Percentiles rank a stretch among this genome's conserved stretches.
Evolutionary conservation across 1,139 yeast genomes (phyloP).

Genomic region (Kodamaea sp.): DNA sequence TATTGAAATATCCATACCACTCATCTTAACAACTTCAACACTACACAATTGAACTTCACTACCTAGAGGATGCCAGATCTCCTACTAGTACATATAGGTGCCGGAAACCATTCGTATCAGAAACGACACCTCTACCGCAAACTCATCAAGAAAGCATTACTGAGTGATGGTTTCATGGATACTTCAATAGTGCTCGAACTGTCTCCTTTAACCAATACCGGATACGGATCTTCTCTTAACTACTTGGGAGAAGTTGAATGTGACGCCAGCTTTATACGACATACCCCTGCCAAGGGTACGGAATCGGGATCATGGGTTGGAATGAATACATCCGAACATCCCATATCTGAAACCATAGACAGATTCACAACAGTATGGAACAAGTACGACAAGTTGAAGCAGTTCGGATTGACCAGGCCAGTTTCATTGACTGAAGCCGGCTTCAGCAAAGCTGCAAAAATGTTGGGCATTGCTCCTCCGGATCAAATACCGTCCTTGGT

Average conservation of each 20-base stretch:
- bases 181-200: conserved; percentile 38
- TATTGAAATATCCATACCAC: too few species aligned
- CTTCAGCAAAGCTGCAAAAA: neutral
- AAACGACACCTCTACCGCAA: conserved; percentile 21
- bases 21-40: too few species aligned
- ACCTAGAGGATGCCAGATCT: conserved; percentile 6
- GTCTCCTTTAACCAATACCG: conserved; percentile 54
- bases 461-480: neutral
- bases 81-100: conserved; percentile 41
- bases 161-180: conserved; percentile 12
- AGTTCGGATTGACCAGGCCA: conserved; percentile 30
- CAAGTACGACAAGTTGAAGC: conserved; percentile 9
- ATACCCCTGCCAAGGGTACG: conserved; percentile 2
- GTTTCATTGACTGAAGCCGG: conserved; percentile 17
- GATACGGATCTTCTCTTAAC: conserved; percentile 55
- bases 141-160: conserved; percentile 25
- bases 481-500: conserved; percentile 13
- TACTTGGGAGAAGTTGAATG: conserved; percentile 50
- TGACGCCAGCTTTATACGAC: conserved; percentile 39
- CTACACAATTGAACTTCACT: too few species aligned
- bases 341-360: conserved; percentile 24
- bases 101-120: conserved; percentile 33
- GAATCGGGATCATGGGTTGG: conserved; percentile 26
- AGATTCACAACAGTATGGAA: conserved; percentile 18
- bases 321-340: conserved; percentile 21